A percentile compares a stretch with the other conserved stretches of the same genome.
These are phyloP conservation scores for Xylaria castorea DNA, from an alignment of 495 filamentous ascomycete species.

Conservation along the genomic window DNA sequence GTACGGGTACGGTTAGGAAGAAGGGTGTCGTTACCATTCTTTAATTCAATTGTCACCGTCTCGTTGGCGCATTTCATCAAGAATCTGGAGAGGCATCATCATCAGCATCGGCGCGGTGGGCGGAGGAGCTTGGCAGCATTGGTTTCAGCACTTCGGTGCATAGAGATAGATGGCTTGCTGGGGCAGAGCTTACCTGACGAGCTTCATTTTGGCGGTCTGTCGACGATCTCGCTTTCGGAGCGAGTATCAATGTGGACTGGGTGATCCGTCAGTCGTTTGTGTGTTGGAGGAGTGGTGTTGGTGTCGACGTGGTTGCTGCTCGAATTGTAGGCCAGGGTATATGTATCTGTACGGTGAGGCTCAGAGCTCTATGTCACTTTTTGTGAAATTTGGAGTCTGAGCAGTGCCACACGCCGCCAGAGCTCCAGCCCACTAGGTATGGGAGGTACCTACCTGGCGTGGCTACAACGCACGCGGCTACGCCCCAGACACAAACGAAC, in stretches of 20 bases:
- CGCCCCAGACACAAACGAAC: not conserved
- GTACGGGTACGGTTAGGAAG: not conserved
- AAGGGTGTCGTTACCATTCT: conserved; percentile 72
- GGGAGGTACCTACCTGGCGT: not conserved
- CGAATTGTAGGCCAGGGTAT: conserved; percentile 5
- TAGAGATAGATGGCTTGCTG: conserved; percentile 29
- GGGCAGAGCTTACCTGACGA: conserved; percentile 80
- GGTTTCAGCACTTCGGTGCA: conserved; percentile 43
- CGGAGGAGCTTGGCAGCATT: conserved; percentile 38
- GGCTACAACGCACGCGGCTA: conserved; percentile 3
- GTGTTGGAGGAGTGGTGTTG: not conserved
- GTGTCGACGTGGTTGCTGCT: not conserved
- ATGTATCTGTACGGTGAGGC: conserved; percentile 7
- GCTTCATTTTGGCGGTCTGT: conserved; percentile 78
- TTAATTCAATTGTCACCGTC: conserved; percentile 95
- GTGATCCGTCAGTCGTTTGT: not conserved
- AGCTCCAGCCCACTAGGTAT: not conserved
- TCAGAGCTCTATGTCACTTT: conserved; percentile 27
- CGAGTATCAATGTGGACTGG: conserved; percentile 9
- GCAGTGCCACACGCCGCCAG: conserved; percentile 8
- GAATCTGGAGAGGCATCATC: conserved; percentile 67
- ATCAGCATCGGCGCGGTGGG: conserved; percentile 48
- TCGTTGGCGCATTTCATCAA: conserved; percentile 99
- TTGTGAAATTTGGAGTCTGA: conserved; percentile 14
- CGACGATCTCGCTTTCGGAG: not conserved